A percentile compares a stretch with the other conserved stretches of the same genome.
Evolutionary conservation across 108 stramenopile species (phyloP).

Genomic region (Nannochloropsis gaditana): DNA sequence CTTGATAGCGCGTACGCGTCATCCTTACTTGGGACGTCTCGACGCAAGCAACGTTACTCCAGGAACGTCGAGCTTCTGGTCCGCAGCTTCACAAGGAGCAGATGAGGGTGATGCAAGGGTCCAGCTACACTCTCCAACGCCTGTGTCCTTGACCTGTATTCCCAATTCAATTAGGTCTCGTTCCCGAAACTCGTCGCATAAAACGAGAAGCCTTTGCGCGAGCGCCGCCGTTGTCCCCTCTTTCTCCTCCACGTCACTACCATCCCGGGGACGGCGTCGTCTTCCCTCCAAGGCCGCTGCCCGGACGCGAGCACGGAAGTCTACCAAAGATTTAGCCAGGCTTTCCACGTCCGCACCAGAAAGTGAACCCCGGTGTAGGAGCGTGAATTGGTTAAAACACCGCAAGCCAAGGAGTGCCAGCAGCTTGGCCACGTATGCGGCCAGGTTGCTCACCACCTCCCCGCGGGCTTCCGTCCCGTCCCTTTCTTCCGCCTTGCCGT

Average conservation of each 20-base stretch:
- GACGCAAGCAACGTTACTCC: too few relatives aligned
- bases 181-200: slow-evolving; percentile 32
- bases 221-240: background rate
- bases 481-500: background rate
- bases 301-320: slow-evolving; percentile 15
- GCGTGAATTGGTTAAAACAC: background rate
- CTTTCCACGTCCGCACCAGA: background rate
- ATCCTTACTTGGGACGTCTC: too few relatives aligned
- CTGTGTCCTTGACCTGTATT: slow-evolving; percentile 31
- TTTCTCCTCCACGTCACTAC: background rate
- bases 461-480: background rate
- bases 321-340: background rate
- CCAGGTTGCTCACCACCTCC: background rate
- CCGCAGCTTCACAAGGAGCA: too few relatives aligned
- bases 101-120: background rate
- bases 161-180: slow-evolving; percentile 26
- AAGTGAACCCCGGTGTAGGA: background rate
- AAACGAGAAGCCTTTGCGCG: slow-evolving; percentile 26
- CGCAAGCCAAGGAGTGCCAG: background rate
- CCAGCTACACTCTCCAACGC: slow-evolving; percentile 25
- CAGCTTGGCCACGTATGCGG: background rate
- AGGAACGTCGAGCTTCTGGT: too few relatives aligned
- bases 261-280: slow-evolving; percentile 20
- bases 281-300: background rate
- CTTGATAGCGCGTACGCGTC: too few relatives aligned